Evolutionary conservation across 2,329 filamentous ascomycete species (phyloP).

Genomic region (Colletotrichum kahawae): DNA sequence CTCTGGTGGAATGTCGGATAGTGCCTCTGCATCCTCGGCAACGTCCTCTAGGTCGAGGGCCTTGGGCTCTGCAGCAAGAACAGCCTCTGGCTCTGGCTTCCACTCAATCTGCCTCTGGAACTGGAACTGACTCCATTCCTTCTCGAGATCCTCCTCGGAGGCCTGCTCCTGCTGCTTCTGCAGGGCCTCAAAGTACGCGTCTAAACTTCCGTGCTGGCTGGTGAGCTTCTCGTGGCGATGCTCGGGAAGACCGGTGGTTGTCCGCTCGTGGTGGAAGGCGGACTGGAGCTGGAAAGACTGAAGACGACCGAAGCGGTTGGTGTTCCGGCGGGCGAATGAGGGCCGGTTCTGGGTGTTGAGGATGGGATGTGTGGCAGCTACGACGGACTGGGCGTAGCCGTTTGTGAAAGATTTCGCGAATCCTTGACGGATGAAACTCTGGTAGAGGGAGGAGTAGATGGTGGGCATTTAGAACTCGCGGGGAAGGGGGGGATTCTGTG

Average conservation of each 20-base stretch:
- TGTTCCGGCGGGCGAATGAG: conserved; percentile 64
- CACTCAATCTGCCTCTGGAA: conserved; percentile 89
- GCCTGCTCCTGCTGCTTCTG: conserved; percentile 76
- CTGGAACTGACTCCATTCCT: conserved; percentile 92
- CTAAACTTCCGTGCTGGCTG: conserved; percentile 69
- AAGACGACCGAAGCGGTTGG: conserved; percentile 58
- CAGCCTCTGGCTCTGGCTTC: conserved; percentile 68
- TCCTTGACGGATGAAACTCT: conserved; percentile 94
- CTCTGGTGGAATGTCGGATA: conserved; percentile 42
- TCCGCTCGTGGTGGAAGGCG: conserved; percentile 69
- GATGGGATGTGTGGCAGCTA: conserved; percentile 86
- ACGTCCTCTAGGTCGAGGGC: conserved; percentile 44
- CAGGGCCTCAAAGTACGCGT: conserved; percentile 91
- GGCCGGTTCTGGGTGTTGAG: conserved; percentile 75
- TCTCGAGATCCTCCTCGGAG: conserved; percentile 62
- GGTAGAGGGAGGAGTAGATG: conserved; percentile 71
- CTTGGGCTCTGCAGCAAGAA: conserved; percentile 66
- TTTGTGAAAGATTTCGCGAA: conserved; percentile 96
- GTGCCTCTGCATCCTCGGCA: conserved; percentile 38
- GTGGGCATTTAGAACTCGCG: conserved; percentile 89
- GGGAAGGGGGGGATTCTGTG: conserved; percentile 59
- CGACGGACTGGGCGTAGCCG: conserved; percentile 97
- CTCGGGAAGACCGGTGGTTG: conserved; percentile 59
- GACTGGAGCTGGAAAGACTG: conserved; percentile 71
- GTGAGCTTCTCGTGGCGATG: conserved; percentile 56